A percentile compares a stretch with the other conserved stretches of the same genome.
Conservation (phyloP, 1,139 yeast genomes). For the Diutina mesorugosa region DNA sequence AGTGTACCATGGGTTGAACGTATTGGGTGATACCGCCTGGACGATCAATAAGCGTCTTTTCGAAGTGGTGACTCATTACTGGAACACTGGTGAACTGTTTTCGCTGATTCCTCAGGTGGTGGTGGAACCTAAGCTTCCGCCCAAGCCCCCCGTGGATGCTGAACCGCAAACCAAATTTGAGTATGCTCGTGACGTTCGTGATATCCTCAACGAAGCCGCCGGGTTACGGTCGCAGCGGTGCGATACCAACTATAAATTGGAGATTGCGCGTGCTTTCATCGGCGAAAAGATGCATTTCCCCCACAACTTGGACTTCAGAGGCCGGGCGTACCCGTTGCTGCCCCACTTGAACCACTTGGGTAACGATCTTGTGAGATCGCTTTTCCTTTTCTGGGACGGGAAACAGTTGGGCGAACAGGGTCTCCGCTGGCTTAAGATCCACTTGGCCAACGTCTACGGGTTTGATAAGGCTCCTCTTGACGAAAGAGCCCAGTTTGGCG, state of each 20-base stretch:
- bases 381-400: constrained; percentile 83
- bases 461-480: constrained; percentile 70
- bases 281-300: constrained; percentile 91
- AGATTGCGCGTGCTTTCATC: constrained; percentile 84
- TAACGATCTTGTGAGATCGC: constrained; percentile 79
- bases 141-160: constrained; percentile 48
- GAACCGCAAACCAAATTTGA: constrained; percentile 64
- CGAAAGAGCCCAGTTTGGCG: constrained; percentile 65
- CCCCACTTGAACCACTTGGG: constrained; percentile 78
- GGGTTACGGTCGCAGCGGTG: constrained; percentile 78
- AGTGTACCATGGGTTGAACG: constrained; percentile 76
- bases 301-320: constrained; percentile 88
- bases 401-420: constrained; percentile 66
- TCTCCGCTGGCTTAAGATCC: constrained; percentile 79
- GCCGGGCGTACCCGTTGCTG: constrained; percentile 90
- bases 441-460: constrained; percentile 80
- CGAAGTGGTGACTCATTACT: constrained; percentile 56
- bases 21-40: constrained; percentile 86
- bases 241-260: constrained; percentile 84
- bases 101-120: constrained; percentile 66
- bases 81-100: constrained; percentile 79
- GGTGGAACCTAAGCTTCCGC: constrained; percentile 44
- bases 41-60: constrained; percentile 68
- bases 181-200: constrained; percentile 52
- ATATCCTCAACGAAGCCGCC: constrained; percentile 46